phyloP scores from a whole-genome alignment of 371 early-diverging fungal species.

The Synchytrium microbalum region DNA sequence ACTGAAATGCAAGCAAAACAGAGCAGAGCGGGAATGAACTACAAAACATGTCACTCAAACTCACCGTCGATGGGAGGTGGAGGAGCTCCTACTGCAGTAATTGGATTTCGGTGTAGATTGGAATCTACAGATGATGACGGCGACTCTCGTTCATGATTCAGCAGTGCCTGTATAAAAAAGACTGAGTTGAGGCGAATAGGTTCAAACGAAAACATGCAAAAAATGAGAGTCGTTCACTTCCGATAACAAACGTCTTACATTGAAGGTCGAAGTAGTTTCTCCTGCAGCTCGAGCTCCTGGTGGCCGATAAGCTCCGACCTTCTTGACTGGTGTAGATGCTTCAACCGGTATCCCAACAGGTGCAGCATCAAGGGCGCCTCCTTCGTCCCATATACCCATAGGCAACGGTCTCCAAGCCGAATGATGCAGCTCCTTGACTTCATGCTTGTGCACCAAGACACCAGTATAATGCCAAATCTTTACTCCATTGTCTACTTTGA shows the following conservation, averaged over 20 bases:
- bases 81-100: not conserved
- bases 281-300: slow-evolving; percentile 63
- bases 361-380: slow-evolving; percentile 20
- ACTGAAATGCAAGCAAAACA: not conserved
- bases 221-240: not conserved
- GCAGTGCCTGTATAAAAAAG: not conserved
- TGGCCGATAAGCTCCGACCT: slow-evolving; percentile 67
- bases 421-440: slow-evolving; percentile 80
- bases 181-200: not conserved
- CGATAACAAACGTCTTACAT: not conserved
- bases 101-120: not conserved
- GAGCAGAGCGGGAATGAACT: not conserved
- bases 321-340: slow-evolving; percentile 14
- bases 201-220: not conserved
- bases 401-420: slow-evolving; percentile 37
- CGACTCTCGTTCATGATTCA: slow-evolving; percentile 1
- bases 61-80: too few relatives aligned
- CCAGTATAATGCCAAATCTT: slow-evolving; percentile 95
- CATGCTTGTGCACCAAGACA: slow-evolving; percentile 62
- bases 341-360: slow-evolving; percentile 21
- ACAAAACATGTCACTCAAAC: not conserved
- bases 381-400: slow-evolving; percentile 22
- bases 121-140: not conserved
- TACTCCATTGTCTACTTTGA: slow-evolving; percentile 96
- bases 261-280: slow-evolving; percentile 10